Evolutionary conservation across 352 stramenopile genomes (phyloP).

Genomic region (Globisporangium alternatum): DNA sequence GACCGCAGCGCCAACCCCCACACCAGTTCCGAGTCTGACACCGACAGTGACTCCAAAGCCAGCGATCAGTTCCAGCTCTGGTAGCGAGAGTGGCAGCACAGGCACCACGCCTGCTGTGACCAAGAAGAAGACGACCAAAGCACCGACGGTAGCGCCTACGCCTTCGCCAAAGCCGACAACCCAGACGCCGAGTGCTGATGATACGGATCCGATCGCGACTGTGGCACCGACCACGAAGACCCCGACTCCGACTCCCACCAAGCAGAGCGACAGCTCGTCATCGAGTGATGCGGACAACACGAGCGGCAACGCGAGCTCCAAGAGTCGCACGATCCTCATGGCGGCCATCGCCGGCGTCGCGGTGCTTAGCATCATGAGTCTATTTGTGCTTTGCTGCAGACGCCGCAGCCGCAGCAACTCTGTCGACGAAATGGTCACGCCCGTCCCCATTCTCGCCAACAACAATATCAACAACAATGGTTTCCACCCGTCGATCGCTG

Average conservation of each 20-base stretch:
- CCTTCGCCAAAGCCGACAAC: slow-evolving; percentile 1
- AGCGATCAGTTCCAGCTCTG: neutral
- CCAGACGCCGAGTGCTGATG: neutral
- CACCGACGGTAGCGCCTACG: slow-evolving; percentile 9
- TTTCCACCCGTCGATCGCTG: slow-evolving; percentile 9
- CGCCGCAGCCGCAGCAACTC: slow-evolving; percentile 6
- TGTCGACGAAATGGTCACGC: slow-evolving; percentile 7
- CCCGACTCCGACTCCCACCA: slow-evolving; percentile 3
- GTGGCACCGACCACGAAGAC: neutral
- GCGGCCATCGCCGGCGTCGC: slow-evolving; percentile 14
- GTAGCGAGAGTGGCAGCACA: neutral
- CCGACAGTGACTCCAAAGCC: neutral
- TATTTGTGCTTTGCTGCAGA: slow-evolving; percentile 16
- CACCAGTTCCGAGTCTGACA: neutral
- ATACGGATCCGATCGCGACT: neutral
- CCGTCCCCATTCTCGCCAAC: slow-evolving; percentile 3
- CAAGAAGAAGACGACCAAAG: slow-evolving; percentile 14
- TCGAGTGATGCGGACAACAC: slow-evolving; percentile 10
- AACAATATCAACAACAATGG: neutral
- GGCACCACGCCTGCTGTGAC: neutral
- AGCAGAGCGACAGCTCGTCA: slow-evolving; percentile 3
- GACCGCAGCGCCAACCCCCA: neutral
- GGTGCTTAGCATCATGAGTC: slow-evolving; percentile 9
- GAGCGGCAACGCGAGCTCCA: neutral
- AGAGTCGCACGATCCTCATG: slow-evolving; percentile 15